phyloP scores from a whole-genome alignment of 2,329 filamentous ascomycete genomes.

The Phyllosticta paracitricarpa region DNA sequence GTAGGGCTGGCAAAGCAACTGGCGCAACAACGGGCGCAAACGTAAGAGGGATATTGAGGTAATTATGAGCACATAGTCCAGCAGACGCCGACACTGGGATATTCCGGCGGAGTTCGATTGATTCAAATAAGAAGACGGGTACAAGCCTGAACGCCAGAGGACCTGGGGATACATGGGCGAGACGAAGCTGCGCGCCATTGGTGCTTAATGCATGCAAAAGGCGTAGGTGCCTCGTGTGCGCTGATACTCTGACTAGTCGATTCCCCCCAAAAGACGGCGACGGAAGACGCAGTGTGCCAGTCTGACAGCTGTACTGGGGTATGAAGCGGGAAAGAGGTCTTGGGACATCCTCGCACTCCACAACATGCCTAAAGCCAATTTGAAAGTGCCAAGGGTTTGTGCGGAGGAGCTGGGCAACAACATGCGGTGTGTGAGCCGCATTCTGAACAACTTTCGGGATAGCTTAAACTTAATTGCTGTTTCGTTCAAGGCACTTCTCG shows the following conservation, averaged over 20 bases:
- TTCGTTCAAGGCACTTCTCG: background rate
- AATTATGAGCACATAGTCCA: background rate
- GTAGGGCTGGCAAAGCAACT: background rate
- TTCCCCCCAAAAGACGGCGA: background rate
- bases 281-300: background rate
- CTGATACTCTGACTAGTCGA: background rate
- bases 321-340: background rate
- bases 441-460: background rate
- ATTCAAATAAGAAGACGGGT: background rate
- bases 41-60: background rate
- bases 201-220: background rate
- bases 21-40: background rate
- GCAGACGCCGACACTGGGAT: background rate
- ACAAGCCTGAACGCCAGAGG: background rate
- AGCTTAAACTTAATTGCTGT: background rate
- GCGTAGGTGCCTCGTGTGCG: background rate
- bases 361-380: background rate
- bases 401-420: background rate
- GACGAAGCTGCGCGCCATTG: background rate
- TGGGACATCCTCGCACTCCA: background rate
- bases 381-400: background rate
- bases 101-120: background rate
- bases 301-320: background rate
- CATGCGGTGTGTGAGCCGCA: background rate
- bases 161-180: background rate